phyloP scores from a whole-genome alignment of 352 stramenopile genomes.

The Pythium scleroteichum region DNA sequence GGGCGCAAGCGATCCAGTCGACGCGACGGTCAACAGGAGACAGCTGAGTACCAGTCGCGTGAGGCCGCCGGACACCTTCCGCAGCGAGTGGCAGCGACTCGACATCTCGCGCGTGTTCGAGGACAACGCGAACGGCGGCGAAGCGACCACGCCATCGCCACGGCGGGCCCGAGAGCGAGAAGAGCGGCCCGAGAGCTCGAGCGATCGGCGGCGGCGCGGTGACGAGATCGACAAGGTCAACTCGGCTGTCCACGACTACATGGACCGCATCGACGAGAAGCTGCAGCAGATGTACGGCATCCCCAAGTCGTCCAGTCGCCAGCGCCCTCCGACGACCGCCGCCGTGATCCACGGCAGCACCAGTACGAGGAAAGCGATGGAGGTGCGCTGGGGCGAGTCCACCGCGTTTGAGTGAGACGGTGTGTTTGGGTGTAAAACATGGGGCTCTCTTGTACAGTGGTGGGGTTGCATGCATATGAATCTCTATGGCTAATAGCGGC shows the following conservation, averaged over 20 bases:
- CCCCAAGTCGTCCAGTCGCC: conserved; percentile 37
- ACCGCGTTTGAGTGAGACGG: conserved; percentile 12
- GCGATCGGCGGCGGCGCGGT: conserved; percentile 13
- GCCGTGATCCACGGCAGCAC: conserved; percentile 12
- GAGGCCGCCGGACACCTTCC: conserved; percentile 14
- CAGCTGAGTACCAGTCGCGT: neutral
- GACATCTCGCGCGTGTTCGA: conserved; percentile 37
- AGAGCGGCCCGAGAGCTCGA: neutral
- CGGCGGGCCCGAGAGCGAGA: neutral
- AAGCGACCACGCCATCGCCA: neutral
- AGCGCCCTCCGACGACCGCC: conserved; percentile 14
- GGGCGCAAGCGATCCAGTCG: neutral
- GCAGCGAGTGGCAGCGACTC: conserved; percentile 42
- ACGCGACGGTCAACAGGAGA: neutral
- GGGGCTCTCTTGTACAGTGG: neutral
- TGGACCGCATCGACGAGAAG: conserved; percentile 82
- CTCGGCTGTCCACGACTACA: conserved; percentile 72
- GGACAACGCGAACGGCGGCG: neutral
- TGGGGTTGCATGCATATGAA: conserved; percentile 2
- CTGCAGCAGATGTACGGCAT: conserved; percentile 81
- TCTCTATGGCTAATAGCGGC: conserved; percentile 49
- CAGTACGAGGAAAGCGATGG: neutral
- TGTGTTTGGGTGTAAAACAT: neutral
- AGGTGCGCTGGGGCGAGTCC: conserved; percentile 14
- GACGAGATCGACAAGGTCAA: conserved; percentile 76